Base-by-base conservation (phyloP, 352 stramenopile species). In the Globisporangium barbulae region DNA sequence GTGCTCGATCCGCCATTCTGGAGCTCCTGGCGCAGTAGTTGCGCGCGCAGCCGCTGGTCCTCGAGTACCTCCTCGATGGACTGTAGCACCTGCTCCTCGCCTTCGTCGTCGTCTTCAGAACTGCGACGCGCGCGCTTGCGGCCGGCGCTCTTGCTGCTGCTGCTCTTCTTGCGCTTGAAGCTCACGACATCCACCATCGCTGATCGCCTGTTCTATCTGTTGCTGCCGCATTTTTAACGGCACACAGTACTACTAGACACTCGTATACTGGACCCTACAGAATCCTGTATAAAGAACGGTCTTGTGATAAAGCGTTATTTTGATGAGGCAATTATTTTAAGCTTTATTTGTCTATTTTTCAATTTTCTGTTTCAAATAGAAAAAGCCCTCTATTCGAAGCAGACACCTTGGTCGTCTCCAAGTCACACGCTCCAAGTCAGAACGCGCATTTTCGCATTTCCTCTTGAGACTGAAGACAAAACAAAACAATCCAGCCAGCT, bases 31-130 rank as follows among this genome's bases (percentile, higher is more conserved):
- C 69, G 70, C 35, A 80, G 60, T 21, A 85, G 52, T 50, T 86
- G 71, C 12, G 79, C 68, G 0, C 85, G 79, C 30, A 89, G 64
- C 45, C 70, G 70, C 67, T 93, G 85, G 64, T 94, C 85, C 59
- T 92, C 82, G 9, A 73, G 75, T 35, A 94, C 62, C 67, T 92
- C 82, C 49, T 86, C 69, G 30, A 94, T 85, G 25, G 71, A 74
- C 59, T 75, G 74, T 50, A 82, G 72, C 50, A 80, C 72, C 12
- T 83, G 53, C n/a, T 78, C 75, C 15, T 67, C 64, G 1, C 64
- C 56, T 0, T 39, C 58, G 30, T 63, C 63, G 5, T 63, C 59
- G n/a, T 72, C 69, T 47, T 73, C 64, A 1, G 71, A 65, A 17
- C 45, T 25, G 41, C 65, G 58, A 33, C 77, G 76, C 42, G 67